Conservation (phyloP, 768 basidiomycete species). For the Antrodiella citrinella region DNA sequence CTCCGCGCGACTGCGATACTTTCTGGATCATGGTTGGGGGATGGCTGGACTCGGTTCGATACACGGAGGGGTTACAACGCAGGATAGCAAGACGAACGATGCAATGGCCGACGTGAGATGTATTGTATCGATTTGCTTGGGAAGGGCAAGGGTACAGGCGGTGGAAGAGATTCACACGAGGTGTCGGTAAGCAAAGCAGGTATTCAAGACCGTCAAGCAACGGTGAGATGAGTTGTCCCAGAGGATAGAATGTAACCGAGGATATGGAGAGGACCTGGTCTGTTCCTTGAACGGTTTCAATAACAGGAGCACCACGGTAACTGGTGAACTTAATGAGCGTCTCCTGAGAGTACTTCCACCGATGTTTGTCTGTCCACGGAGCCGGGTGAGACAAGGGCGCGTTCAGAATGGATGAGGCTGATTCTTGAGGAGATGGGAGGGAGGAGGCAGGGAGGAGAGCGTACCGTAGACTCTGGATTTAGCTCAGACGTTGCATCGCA, state of each 20-base stretch:
- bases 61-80: conserved; percentile 1
- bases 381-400: not conserved
- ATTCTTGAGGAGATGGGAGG: too few species aligned
- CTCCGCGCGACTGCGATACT: conserved; percentile 29
- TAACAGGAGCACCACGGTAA: too few species aligned
- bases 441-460: too few species aligned
- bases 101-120: conserved; percentile 8
- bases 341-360: too few species aligned
- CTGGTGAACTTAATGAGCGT: too few species aligned
- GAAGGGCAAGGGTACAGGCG: conserved; percentile 9
- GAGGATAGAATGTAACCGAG: conserved; percentile 7
- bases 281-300: not conserved
- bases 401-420: not conserved
- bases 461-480: too few species aligned
- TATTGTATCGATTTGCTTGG: conserved; percentile 12
- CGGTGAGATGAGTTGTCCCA: conserved; percentile 6
- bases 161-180: conserved; percentile 11
- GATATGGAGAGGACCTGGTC: conserved; percentile 6
- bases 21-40: conserved; percentile 54
- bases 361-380: too few species aligned
- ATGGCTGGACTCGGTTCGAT: not conserved
- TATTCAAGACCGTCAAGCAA: conserved; percentile 2
- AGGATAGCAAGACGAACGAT: conserved; percentile 7
- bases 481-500: too few species aligned
- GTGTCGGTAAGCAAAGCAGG: conserved; percentile 2